These are phyloP conservation scores for Cardamine occulta DNA, from an alignment of 345 rosid genomes.

Conservation along the genomic window DNA sequence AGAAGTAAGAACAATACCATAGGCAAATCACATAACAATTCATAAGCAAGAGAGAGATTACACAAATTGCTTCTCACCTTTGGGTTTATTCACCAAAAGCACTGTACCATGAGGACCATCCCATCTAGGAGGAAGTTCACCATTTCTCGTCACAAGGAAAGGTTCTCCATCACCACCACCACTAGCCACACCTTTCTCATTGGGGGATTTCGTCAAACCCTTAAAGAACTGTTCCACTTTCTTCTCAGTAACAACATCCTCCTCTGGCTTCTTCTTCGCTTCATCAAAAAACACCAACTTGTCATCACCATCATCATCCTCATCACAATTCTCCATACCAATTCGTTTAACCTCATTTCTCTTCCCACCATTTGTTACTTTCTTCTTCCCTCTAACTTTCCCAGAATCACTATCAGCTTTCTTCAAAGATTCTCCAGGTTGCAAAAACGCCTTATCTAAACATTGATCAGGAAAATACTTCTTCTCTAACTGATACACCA, in stretches of 20 bases:
- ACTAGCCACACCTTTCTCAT: slow-evolving; percentile 53
- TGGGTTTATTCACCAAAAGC: slow-evolving; percentile 89
- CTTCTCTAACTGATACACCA: slow-evolving; percentile 96
- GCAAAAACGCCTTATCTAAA: slow-evolving; percentile 85
- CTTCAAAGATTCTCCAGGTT: slow-evolving; percentile 58
- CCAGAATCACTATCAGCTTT: slow-evolving; percentile 26
- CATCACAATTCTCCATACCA: slow-evolving; percentile 27
- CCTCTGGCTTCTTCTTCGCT: slow-evolving; percentile 44
- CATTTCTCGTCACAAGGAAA: slow-evolving; percentile 65
- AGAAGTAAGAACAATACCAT: slow-evolving; percentile 44
- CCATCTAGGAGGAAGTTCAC: slow-evolving; percentile 88
- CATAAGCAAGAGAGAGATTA: not conserved
- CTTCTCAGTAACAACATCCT: slow-evolving; percentile 68
- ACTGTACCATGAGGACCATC: slow-evolving; percentile 84
- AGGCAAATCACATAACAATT: slow-evolving; percentile 20
- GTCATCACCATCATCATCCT: slow-evolving; percentile 45
- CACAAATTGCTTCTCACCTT: slow-evolving; percentile 55
- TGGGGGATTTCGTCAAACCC: slow-evolving; percentile 75
- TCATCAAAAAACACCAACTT: slow-evolving; percentile 74
- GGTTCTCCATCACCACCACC: slow-evolving; percentile 67
- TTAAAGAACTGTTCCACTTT: slow-evolving; percentile 87
- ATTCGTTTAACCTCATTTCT: slow-evolving; percentile 35
- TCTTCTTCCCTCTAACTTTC: slow-evolving; percentile 43
- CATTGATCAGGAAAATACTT: slow-evolving; percentile 90
- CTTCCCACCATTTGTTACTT: slow-evolving; percentile 31